Conservation (phyloP, 352 stramenopile species). For the Salisapilia sapeloensis region DNA sequence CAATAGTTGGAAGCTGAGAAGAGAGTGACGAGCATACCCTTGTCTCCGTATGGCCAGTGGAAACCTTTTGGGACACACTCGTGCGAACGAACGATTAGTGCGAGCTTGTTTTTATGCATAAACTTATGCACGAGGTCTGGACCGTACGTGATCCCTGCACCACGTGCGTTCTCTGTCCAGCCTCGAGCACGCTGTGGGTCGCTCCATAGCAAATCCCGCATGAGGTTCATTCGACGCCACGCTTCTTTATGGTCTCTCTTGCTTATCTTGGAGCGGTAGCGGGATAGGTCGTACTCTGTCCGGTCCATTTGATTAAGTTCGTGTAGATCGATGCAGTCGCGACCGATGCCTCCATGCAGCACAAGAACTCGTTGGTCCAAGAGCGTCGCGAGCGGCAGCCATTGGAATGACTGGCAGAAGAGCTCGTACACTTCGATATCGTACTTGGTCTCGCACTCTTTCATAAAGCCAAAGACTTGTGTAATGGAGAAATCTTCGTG, state of each 20-base stretch:
- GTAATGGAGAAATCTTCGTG: constrained; percentile 78
- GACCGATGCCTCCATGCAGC: constrained; percentile 58
- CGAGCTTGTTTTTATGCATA: constrained; percentile 71
- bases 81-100: constrained; percentile 69
- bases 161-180: constrained; percentile 68
- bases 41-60: constrained; percentile 62
- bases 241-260: constrained; percentile 23
- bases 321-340: constrained; percentile 29
- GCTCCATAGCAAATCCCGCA: constrained; percentile 72
- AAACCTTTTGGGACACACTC: constrained; percentile 72
- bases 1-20: constrained; percentile 82
- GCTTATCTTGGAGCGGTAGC: constrained; percentile 46
- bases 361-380: constrained; percentile 61
- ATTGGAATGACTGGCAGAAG: constrained; percentile 69
- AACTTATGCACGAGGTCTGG: constrained; percentile 72
- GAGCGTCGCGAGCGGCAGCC: constrained; percentile 53
- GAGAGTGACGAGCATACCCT: constrained; percentile 73
- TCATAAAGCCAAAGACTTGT: constrained; percentile 79
- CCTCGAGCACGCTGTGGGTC: constrained; percentile 47
- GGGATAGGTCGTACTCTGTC: constrained; percentile 53
- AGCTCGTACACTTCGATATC: constrained; percentile 60
- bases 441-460: constrained; percentile 73
- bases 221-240: constrained; percentile 45
- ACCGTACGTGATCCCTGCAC: constrained; percentile 58
- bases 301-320: constrained; percentile 47